phyloP scores from a whole-genome alignment of 2,329 filamentous ascomycete genomes.

The Periglandula ipomoeae region DNA sequence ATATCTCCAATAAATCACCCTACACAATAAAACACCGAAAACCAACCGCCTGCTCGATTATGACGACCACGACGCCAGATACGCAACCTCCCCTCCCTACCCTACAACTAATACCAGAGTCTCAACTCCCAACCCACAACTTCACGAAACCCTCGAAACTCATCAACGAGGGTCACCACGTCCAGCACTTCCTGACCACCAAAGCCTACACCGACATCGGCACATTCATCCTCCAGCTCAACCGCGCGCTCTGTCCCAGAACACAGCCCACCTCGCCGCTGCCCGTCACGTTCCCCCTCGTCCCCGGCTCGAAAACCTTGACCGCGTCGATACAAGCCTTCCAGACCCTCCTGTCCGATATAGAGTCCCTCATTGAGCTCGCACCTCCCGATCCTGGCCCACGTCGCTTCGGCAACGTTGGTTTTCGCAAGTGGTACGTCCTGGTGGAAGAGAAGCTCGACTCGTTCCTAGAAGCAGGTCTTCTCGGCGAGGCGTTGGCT shows the following conservation, averaged over 20 bases:
- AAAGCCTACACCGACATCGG: constrained; percentile 82
- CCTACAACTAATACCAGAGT: constrained; percentile 40
- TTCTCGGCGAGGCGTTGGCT: constrained; percentile 21
- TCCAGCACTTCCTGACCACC: constrained; percentile 69
- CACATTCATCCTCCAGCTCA: constrained; percentile 81
- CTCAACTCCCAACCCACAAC: constrained; percentile 23
- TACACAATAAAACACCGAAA: not conserved
- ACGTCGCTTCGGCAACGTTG: constrained; percentile 83
- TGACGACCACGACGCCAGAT: constrained; percentile 14
- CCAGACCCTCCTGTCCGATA: constrained; percentile 53
- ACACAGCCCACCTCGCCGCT: constrained; percentile 28
- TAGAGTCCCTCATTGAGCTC: constrained; percentile 62
- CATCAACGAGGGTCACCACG: constrained; percentile 79
- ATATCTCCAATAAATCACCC: not conserved
- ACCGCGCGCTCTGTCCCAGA: constrained; percentile 72
- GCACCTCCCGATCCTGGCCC: constrained; percentile 80
- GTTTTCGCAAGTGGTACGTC: constrained; percentile 76
- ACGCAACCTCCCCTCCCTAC: constrained; percentile 16
- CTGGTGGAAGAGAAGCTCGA: constrained; percentile 53
- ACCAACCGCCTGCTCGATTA: constrained; percentile 1
- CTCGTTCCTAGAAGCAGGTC: constrained; percentile 18
- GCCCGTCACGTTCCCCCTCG: constrained; percentile 32
- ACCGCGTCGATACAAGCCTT: constrained; percentile 53
- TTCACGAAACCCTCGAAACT: constrained; percentile 66
- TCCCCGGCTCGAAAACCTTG: constrained; percentile 28